These are phyloP conservation scores for Phytophthora idaei DNA, from an alignment of 352 stramenopile genomes.

Conservation along the genomic window DNA sequence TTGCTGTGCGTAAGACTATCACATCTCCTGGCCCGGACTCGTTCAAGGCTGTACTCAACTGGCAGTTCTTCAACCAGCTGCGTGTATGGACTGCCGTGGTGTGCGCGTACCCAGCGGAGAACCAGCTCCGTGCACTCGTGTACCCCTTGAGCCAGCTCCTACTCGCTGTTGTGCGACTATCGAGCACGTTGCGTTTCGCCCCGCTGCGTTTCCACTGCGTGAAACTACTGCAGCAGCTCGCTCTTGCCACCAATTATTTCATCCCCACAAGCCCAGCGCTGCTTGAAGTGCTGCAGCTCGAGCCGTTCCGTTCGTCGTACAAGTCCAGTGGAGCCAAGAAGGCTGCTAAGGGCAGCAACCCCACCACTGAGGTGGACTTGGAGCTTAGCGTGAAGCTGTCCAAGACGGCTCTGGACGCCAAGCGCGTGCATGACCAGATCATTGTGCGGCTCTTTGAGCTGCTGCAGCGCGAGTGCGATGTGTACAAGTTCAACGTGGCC, in stretches of 20 bases:
- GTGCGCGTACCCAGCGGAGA: constrained; percentile 83
- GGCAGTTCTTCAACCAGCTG: constrained; percentile 98
- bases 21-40: constrained; percentile 92
- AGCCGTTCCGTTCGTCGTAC: constrained; percentile 90
- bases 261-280: constrained; percentile 95
- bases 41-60: constrained; percentile 93
- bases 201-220: constrained; percentile 97
- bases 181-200: constrained; percentile 81
- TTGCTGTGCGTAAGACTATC: constrained; percentile 96
- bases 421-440: constrained; percentile 90
- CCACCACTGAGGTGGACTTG: constrained; percentile 65
- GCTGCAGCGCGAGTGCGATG: constrained; percentile 94
- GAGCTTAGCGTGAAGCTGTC: constrained; percentile 91
- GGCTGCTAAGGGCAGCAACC: constrained; percentile 30
- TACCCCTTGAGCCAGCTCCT: constrained; percentile 95
- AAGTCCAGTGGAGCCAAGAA: constrained; percentile 56
- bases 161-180: constrained; percentile 77
- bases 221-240: constrained; percentile 96
- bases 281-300: constrained; percentile 93
- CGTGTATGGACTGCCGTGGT: constrained; percentile 97
- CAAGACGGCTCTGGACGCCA: constrained; percentile 89
- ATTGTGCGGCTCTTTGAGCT: constrained; percentile 94
- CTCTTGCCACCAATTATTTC: constrained; percentile 94
- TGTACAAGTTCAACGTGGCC: constrained; percentile 95
- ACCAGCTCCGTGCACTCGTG: constrained; percentile 92